Percentiles rank a stretch among this genome's conserved stretches.
phyloP scores from a whole-genome alignment of 2,329 filamentous ascomycete genomes.

The Tolypocladium album region DNA sequence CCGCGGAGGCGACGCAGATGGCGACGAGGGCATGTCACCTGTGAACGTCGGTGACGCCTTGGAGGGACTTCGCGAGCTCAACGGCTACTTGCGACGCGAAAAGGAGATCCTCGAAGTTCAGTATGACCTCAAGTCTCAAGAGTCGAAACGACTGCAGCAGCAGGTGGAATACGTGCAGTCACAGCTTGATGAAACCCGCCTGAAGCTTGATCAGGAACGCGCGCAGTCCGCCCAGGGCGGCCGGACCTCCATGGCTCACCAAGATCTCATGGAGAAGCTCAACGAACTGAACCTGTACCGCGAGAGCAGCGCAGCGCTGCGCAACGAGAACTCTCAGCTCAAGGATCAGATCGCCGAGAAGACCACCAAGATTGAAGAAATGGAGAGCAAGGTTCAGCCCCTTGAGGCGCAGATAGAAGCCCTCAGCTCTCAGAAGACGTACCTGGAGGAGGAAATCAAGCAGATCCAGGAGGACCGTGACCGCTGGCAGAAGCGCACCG shows the following conservation, averaged over 20 bases:
- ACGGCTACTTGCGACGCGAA: constrained; percentile 82
- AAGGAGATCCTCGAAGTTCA: constrained; percentile 99
- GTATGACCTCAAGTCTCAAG: constrained; percentile 78
- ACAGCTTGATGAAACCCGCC: constrained; percentile 77
- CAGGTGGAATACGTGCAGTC: constrained; percentile 79
- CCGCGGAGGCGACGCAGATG: constrained; percentile 42
- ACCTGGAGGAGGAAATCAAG: constrained; percentile 78
- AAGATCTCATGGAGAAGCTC: constrained; percentile 86
- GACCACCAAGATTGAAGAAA: constrained; percentile 60
- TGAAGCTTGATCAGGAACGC: constrained; percentile 87
- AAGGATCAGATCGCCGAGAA: constrained; percentile 69
- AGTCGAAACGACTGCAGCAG: constrained; percentile 79
- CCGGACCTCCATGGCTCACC: constrained; percentile 66
- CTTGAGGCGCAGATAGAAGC: constrained; percentile 72
- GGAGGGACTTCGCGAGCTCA: constrained; percentile 79
- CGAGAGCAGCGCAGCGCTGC: constrained; percentile 85
- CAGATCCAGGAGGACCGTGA: constrained; percentile 86
- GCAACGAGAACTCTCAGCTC: constrained; percentile 73
- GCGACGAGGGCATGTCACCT: constrained; percentile 41
- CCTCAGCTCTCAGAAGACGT: constrained; percentile 69
- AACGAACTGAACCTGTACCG: constrained; percentile 94
- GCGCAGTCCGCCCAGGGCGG: constrained; percentile 63
- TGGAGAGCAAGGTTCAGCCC: constrained; percentile 68
- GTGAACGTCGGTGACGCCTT: constrained; percentile 47
- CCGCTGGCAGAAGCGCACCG: constrained; percentile 89